phyloP scores from a whole-genome alignment of 106 monocot genomes.

The Amphibolis antarctica region DNA sequence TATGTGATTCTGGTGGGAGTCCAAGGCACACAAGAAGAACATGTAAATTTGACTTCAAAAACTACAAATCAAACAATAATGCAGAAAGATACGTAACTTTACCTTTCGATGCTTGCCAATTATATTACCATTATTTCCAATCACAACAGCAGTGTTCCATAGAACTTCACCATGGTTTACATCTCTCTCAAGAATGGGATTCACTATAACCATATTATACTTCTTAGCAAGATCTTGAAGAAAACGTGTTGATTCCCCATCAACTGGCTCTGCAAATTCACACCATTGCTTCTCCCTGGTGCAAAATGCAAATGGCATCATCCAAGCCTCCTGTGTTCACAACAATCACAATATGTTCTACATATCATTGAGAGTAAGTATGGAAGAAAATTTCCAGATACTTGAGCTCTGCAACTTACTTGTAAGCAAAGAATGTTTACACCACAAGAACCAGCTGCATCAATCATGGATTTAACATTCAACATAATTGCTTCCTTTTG shows the following conservation, averaged over 20 bases:
- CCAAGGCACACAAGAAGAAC: background rate
- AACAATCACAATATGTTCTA: background rate
- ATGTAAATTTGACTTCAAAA: background rate
- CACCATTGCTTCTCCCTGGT: conserved; percentile 94
- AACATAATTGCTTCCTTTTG: conserved; percentile 80
- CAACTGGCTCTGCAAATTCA: conserved; percentile 88
- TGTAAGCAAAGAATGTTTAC: conserved; percentile 93
- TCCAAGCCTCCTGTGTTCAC: conserved; percentile 75
- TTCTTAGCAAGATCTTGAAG: conserved; percentile 74
- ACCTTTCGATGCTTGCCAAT: conserved; percentile 94
- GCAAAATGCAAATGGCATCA: conserved; percentile 98
- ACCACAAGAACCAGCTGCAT: conserved; percentile 78
- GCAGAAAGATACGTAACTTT: background rate
- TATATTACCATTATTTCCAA: conserved; percentile 91
- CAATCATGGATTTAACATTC: conserved; percentile 71
- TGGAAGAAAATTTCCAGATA: background rate
- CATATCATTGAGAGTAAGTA: background rate
- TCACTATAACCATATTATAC: conserved; percentile 94
- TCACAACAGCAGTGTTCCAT: conserved; percentile 92
- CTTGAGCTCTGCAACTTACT: conserved; percentile 21
- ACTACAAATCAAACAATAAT: conserved; percentile 3
- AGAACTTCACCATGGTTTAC: conserved; percentile 75
- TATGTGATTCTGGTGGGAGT: conserved; percentile 73
- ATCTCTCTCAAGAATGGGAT: conserved; percentile 88
- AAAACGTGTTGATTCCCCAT: conserved; percentile 74